Conservation (phyloP, 306 rosid genomes). For the Trifolium subterraneum region DNA sequence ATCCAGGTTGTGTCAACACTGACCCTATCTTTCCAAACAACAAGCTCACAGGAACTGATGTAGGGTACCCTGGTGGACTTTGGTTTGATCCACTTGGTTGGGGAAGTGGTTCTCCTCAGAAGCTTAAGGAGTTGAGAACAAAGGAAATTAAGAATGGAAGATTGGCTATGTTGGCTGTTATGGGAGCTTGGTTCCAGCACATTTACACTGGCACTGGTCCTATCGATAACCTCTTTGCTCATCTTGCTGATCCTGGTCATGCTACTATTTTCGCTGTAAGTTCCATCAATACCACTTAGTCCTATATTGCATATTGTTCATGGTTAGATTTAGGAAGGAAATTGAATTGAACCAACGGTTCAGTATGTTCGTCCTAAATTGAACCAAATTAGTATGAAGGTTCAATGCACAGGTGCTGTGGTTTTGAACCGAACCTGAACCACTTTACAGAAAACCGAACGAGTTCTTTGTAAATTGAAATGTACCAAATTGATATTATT, state of each 20-base stretch:
- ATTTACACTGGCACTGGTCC: constrained; percentile 61
- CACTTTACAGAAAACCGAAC: neutral
- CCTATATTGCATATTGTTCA: neutral
- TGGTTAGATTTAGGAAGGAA: neutral
- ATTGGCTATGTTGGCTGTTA: constrained; percentile 51
- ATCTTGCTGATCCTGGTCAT: constrained; percentile 84
- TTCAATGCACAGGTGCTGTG: too few relatives aligned
- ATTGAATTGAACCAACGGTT: neutral
- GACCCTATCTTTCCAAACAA: constrained; percentile 45
- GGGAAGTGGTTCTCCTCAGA: constrained; percentile 45
- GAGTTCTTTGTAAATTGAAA: too few relatives aligned
- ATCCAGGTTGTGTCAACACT: constrained; percentile 44
- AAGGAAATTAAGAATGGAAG: constrained; percentile 49
- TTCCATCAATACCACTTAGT: neutral
- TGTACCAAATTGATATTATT: too few relatives aligned
- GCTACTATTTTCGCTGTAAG: constrained; percentile 55
- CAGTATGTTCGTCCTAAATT: neutral
- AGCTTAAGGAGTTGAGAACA: constrained; percentile 44
- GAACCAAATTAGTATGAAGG: neutral
- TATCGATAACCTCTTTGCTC: constrained; percentile 81
- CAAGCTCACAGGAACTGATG: constrained; percentile 48
- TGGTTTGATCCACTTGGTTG: constrained; percentile 48
- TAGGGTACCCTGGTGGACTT: constrained; percentile 49
- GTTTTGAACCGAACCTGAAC: neutral
- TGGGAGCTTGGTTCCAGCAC: constrained; percentile 49